Evolutionary conservation across 306 rosid genomes (phyloP), one percentile per base, ranked within the genome.

Genomic region (Quercus wislizeni): DNA sequence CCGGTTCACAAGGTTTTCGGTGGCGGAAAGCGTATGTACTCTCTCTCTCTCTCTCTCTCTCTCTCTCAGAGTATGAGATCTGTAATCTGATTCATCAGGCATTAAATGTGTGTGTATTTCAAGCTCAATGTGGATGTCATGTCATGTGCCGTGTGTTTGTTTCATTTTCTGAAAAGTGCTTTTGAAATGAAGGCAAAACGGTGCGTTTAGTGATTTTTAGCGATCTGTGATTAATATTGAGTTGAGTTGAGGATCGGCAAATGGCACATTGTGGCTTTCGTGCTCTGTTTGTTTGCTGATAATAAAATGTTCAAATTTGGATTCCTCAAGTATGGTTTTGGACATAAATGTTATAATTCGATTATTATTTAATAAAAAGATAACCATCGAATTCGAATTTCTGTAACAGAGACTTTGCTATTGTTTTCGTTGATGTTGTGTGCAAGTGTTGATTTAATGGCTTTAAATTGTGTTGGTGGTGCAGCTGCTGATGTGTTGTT

Each of bases 401-500:
- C 41, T 35, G 9, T 1, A 35, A 35, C 41, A 33, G 38, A 33
- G 7, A 8, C 46, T 41, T 41, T 41, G 46, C 12, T 41, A 8
- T 41, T 41, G 46, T 41, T 41, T 11, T 41, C 2, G 46, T 41
- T 41, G 46, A 41, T 41, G 46, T 41, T 41, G 46, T 41, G 46
- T 31, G 49, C 49, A 2, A 65, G 69, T 63, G 43, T 63, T 63
- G 20, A 7, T 8, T 41, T 4, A 19, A 9, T 67, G 52, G 10
- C 20, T 56, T 46, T 12, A 20, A 14, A 1, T 46, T 21, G 19
- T 27, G 70, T 52, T 33, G 55, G 23, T 65, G 74, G 69, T 87
- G 87, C 93, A 95, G 99, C 97, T 84, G 97, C 99, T 67, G 96
- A 95, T 54, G 87, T 95, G 79, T 79, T 95, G 1, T 81, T 93